These are phyloP conservation scores for Scutellaria minor DNA, from an alignment of 257 asterid species.

Conservation along the genomic window DNA sequence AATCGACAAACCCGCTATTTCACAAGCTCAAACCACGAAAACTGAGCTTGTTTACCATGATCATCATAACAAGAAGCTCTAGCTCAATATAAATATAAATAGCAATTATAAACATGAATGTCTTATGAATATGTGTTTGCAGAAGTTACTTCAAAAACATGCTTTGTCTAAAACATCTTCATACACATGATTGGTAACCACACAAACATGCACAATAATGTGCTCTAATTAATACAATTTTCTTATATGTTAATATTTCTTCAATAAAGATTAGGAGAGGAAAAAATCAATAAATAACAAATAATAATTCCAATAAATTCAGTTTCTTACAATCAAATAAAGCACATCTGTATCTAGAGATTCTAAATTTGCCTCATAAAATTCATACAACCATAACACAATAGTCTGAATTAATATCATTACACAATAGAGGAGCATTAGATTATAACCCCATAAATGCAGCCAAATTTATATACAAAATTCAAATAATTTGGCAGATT, in stretches of 20 bases:
- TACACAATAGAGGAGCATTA: slow-evolving; percentile 26
- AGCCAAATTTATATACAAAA: slow-evolving; percentile 10
- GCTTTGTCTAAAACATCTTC: neutral
- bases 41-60: slow-evolving; percentile 16
- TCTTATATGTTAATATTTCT: neutral
- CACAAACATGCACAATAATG: slow-evolving; percentile 3
- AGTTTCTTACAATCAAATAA: slow-evolving; percentile 9
- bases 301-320: neutral
- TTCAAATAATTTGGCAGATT: slow-evolving; percentile 6
- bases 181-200: neutral
- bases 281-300: neutral
- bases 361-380: slow-evolving; percentile 26
- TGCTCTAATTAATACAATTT: neutral
- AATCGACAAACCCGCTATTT: slow-evolving; percentile 14
- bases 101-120: neutral
- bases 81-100: neutral
- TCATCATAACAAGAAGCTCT: slow-evolving; percentile 12
- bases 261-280: neutral
- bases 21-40: slow-evolving; percentile 12
- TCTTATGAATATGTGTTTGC: slow-evolving; percentile 6
- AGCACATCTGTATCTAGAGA: neutral
- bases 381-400: neutral
- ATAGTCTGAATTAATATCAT: slow-evolving; percentile 17
- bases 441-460: slow-evolving; percentile 34
- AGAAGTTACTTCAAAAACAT: neutral